Evolutionary conservation across 2,329 filamentous ascomycete genomes (phyloP), one percentile per base, ranked within the genome.

Genomic region (Sclerotiophoma versabilis): DNA sequence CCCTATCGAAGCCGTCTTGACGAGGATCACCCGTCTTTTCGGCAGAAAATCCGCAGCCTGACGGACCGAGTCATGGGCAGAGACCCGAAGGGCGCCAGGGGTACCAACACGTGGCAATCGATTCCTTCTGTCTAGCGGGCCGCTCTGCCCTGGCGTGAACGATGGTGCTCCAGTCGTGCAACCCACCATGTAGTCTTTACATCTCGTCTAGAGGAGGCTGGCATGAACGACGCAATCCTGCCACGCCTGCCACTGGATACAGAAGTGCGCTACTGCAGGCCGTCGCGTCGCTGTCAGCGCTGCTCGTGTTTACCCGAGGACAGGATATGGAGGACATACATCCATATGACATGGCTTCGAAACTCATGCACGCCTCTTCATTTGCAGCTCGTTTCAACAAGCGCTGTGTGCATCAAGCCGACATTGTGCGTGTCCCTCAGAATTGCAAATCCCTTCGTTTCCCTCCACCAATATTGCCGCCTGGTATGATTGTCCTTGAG

Each of bases 101-200:
- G 60, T 57, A 37, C 38, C 52, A 63, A 67, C 68, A 70, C 68
- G 68, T 70, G 68, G 66, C 62, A 65, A 63, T 60, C 61, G 66
- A 67, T 62, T 64, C 54, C 57, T 61, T 67, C 58, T 65, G 54
- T 54, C 59, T 62, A 62, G 63, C 66, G 66, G 66, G 59, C 67
- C 64, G 63, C 51, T 54, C 43, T 49, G 45, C 51, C 46, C 66
- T 70, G 65, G 68, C 66, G 68, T 67, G 65, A 69, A 69, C 61
- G 55, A 59, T 48, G 55, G 50, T 50, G 38, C 48, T 55, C 47
- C 52, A 54, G 54, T 53, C 45, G 48, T 54, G 49, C 33, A 46
- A 49, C 48, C 39, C 37, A 45, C 53, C 39, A 51, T 43, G 50
- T 42, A n/a, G 39, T 33, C 42, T 22, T 43, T 44, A 41, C 48